These are phyloP conservation scores for Pichia sp. DNA, from an alignment of 1,139 yeast genomes.

Conservation along the genomic window DNA sequence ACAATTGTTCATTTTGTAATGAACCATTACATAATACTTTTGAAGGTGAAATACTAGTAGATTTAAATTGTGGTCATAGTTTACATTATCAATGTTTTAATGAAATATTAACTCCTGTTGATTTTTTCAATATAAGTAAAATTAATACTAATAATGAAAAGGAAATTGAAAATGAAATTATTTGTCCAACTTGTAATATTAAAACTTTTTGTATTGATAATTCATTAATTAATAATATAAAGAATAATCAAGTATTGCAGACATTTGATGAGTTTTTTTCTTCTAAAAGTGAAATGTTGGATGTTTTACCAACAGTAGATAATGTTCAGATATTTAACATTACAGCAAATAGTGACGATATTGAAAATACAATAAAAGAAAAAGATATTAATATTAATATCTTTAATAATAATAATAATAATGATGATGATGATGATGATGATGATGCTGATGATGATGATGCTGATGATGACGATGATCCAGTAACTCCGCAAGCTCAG, in stretches of 20 bases:
- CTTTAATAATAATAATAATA: background rate
- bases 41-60: conserved; percentile 19
- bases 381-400: no score
- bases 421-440: background rate
- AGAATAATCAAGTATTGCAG: background rate
- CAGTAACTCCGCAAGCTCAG: conserved; percentile 20
- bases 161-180: conserved; percentile 5
- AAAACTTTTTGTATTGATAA: conserved; percentile 5
- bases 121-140: background rate
- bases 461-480: conserved; percentile 7
- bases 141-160: background rate
- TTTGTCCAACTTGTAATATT: conserved; percentile 15
- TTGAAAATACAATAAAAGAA: no score
- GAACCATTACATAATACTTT: conserved; percentile 16
- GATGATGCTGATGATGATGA: background rate
- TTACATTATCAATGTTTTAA: conserved; percentile 18
- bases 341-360: background rate
- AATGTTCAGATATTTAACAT: background rate
- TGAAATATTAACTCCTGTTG: conserved; percentile 2
- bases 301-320: conserved; percentile 3
- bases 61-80: conserved; percentile 18
- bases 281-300: conserved; percentile 1
- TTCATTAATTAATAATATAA: background rate
- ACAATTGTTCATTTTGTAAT: conserved; percentile 17
- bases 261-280: conserved; percentile 1